Conservation (phyloP, 257 asterid genomes). For the Penstemon eatonii region DNA sequence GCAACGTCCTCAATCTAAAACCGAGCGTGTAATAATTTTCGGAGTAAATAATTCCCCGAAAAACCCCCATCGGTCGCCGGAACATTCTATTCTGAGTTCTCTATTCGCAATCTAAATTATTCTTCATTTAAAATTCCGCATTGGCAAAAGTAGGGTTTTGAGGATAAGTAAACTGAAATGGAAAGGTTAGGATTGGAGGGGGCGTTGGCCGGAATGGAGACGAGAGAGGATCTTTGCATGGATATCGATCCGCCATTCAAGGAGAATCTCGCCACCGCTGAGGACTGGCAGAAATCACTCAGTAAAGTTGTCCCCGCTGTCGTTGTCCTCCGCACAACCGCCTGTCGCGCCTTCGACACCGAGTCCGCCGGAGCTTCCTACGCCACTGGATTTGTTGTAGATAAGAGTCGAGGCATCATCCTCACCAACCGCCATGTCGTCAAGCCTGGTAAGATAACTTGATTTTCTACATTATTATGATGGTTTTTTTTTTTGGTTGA, state of each 20-base stretch:
- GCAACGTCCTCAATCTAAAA: slow-evolving; percentile 18
- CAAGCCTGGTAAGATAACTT: slow-evolving; percentile 62
- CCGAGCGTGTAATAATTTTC: not conserved
- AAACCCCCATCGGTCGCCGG: slow-evolving; percentile 24
- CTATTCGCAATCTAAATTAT: not conserved
- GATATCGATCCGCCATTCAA: slow-evolving; percentile 86
- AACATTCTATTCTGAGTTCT: slow-evolving; percentile 4
- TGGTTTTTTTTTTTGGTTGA: slow-evolving; percentile 12
- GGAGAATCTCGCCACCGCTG: slow-evolving; percentile 72
- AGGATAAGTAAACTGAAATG: slow-evolving; percentile 29
- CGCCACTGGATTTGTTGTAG: slow-evolving; percentile 92
- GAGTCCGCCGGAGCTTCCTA: slow-evolving; percentile 92
- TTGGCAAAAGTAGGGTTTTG: slow-evolving; percentile 40
- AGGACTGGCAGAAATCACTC: slow-evolving; percentile 92
- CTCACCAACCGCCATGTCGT: slow-evolving; percentile 96
- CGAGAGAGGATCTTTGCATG: slow-evolving; percentile 84
- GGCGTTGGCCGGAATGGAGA: slow-evolving; percentile 58
- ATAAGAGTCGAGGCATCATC: slow-evolving; percentile 86
- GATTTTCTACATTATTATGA: not conserved
- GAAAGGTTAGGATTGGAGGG: slow-evolving; percentile 78
- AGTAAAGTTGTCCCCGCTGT: slow-evolving; percentile 90
- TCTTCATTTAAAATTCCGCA: not conserved
- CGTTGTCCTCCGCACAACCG: slow-evolving; percentile 90
- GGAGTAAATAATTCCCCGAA: too few species aligned
- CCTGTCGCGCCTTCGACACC: slow-evolving; percentile 93